These are phyloP conservation scores for Fusarium verrucosum DNA, from an alignment of 2,329 filamentous ascomycete genomes.

Conservation along the genomic window DNA sequence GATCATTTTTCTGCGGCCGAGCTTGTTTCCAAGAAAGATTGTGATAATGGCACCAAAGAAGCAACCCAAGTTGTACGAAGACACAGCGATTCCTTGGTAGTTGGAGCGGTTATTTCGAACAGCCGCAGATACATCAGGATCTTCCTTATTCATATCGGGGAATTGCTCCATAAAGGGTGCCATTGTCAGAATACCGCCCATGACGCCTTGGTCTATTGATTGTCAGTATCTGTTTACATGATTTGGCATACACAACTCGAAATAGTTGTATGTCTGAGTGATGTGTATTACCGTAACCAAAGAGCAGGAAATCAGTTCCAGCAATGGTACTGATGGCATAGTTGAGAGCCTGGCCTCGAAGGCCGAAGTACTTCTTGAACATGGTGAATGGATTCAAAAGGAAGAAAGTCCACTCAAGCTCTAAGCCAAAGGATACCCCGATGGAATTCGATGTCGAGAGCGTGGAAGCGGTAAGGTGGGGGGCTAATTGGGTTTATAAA, in stretches of 20 bases:
- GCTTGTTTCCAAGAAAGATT: conserved; percentile 71
- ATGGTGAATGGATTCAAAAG: conserved; percentile 31
- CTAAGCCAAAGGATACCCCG: background rate
- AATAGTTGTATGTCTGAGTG: background rate
- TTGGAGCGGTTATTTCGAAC: conserved; percentile 57
- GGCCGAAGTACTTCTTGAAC: conserved; percentile 66
- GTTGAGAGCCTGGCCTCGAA: conserved; percentile 72
- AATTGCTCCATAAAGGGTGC: conserved; percentile 67
- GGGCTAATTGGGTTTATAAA: conserved; percentile 33
- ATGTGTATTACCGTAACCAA: conserved; percentile 60
- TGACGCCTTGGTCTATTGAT: conserved; percentile 74
- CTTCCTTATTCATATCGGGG: conserved; percentile 58
- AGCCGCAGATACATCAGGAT: conserved; percentile 48
- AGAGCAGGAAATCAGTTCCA: conserved; percentile 75
- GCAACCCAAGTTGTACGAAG: conserved; percentile 68
- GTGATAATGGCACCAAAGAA: conserved; percentile 71
- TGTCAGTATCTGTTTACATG: background rate
- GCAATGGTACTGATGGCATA: conserved; percentile 76
- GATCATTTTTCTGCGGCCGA: conserved; percentile 68
- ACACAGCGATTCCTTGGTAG: conserved; percentile 64
- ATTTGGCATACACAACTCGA: background rate
- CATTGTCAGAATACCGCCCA: conserved; percentile 78
- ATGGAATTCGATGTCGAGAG: conserved; percentile 1
- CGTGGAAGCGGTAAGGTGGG: conserved; percentile 1
- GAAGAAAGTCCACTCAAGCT: conserved; percentile 2